Base-by-base conservation (phyloP, 2,329 filamentous ascomycete species). In the Claviceps pazoutovae region DNA sequence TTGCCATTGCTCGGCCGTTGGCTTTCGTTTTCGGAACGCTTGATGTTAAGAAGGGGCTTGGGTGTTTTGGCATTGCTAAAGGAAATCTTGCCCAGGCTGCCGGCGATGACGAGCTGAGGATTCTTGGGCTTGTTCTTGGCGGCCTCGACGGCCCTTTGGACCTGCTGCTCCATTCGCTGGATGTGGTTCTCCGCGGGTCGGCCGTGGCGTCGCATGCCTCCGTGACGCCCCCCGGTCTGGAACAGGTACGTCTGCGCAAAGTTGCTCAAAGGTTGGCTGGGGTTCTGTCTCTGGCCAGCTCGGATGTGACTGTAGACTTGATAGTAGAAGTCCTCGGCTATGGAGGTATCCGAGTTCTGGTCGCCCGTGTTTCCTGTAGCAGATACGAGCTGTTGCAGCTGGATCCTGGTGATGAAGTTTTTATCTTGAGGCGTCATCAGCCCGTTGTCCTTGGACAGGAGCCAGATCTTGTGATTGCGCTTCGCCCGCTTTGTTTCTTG, bases 361-460 rank as follows among this genome's bases (percentile, higher is more conserved):
- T 95, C 89, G 50, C 84, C 84, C 4, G 89, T 79, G 61, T 89
- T 93, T 9, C 91, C 91, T 23, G 89, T 95, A 8, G 93, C 90
- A 11, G 91, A 83, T 51, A 98, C 88, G 38, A 98, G 78, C 65
- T 98, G 93, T 70, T 98, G 93, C 50, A 98, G 76, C 66, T 98
- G 93, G 57, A 98, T 98, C 17, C 93, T 83, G 5, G 93, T 97
- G 58, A 98, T 95, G 69, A 97, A 98, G 66, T 96, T 98, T 75
- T 98, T 98, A 70, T 98, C 93, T 64, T 97, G 91, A 0, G 93
- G 93, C 4, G 93, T 98, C 93, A 98, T 98, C 55, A 98, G 71
- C 23, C 93, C 93, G 62, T 98, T 98, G 61, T 95, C 89, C 69
- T 88, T 89, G 23, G 88, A 95, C 50, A 96, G 72, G 43, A 94